Conservation (phyloP, 2,329 filamentous ascomycete species). For the Penicillium janthinellum region DNA sequence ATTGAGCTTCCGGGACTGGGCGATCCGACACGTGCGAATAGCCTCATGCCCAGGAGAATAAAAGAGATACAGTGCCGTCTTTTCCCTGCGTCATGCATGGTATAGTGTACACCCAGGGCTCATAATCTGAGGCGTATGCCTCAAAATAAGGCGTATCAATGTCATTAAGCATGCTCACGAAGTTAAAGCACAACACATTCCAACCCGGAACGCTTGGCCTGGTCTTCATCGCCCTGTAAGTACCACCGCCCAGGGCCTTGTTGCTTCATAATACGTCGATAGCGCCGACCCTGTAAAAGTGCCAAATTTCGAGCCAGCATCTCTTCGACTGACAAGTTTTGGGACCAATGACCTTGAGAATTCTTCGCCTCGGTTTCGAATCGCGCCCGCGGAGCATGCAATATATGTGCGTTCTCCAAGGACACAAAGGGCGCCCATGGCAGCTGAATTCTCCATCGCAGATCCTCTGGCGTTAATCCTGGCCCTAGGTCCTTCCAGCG, state of each 20-base stretch:
- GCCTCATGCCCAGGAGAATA: too few species aligned
- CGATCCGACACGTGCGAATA: too few species aligned
- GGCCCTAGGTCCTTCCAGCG: too few species aligned
- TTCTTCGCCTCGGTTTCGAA: conserved; percentile 6
- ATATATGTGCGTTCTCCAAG: conserved; percentile 2
- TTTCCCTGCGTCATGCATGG: too few species aligned
- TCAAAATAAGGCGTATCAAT: too few species aligned
- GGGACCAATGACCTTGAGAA: neutral
- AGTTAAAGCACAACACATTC: conserved; percentile 3
- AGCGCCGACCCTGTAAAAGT: conserved; percentile 6
- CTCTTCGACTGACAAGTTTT: conserved; percentile 1
- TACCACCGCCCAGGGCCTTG: neutral
- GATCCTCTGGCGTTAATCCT: neutral
- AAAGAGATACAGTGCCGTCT: too few species aligned
- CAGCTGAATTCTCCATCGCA: conserved; percentile 3
- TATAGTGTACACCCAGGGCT: too few species aligned
- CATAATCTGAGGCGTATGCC: too few species aligned
- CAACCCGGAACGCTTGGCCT: neutral
- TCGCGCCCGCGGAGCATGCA: conserved; percentile 7
- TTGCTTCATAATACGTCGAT: conserved; percentile 9
- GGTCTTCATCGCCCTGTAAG: conserved; percentile 5
- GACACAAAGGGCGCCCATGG: neutral
- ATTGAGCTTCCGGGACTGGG: too few species aligned
- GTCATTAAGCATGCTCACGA: neutral
- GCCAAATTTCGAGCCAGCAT: conserved; percentile 4